These are phyloP conservation scores for Camelina laxa DNA, from an alignment of 345 rosid species.

Conservation along the genomic window DNA sequence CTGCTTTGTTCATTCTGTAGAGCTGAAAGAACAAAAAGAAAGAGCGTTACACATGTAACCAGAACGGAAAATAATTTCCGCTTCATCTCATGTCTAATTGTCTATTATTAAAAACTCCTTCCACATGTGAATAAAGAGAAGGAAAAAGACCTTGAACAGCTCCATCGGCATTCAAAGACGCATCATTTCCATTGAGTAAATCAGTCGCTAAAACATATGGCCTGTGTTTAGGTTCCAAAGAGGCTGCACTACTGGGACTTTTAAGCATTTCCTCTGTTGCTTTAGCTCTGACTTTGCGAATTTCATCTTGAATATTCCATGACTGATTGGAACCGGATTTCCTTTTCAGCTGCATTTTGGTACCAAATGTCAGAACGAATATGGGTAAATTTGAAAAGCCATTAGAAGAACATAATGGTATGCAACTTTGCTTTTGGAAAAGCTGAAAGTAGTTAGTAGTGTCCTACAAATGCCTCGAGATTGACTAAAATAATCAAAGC, in stretches of 20 bases:
- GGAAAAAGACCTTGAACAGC: conserved; percentile 21
- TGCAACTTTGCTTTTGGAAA: conserved; percentile 23
- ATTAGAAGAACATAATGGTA: conserved; percentile 12
- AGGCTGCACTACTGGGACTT: conserved; percentile 56
- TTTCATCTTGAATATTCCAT: conserved; percentile 87
- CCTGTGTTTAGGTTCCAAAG: conserved; percentile 48
- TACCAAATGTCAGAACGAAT: conserved; percentile 33
- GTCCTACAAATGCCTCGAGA: conserved; percentile 18
- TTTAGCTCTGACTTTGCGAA: conserved; percentile 83
- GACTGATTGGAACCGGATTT: conserved; percentile 57
- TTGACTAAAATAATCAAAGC: conserved; percentile 11
- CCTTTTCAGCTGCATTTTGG: conserved; percentile 59
- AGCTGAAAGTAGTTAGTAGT: conserved; percentile 3
- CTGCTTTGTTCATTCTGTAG: conserved; percentile 35
- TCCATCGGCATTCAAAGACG: conserved; percentile 46
- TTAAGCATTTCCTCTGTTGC: conserved; percentile 89
- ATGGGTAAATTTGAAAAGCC: background rate
- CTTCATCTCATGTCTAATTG: conserved; percentile 22
- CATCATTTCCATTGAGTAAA: conserved; percentile 21
- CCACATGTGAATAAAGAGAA: conserved; percentile 18
- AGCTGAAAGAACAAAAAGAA: conserved; percentile 34
- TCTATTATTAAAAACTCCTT: conserved; percentile 18
- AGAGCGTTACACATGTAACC: conserved; percentile 15
- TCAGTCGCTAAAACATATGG: conserved; percentile 26
- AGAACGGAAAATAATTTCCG: conserved; percentile 18